Conservation (phyloP, 139 green algal species). For the Coelastrella sp. region DNA sequence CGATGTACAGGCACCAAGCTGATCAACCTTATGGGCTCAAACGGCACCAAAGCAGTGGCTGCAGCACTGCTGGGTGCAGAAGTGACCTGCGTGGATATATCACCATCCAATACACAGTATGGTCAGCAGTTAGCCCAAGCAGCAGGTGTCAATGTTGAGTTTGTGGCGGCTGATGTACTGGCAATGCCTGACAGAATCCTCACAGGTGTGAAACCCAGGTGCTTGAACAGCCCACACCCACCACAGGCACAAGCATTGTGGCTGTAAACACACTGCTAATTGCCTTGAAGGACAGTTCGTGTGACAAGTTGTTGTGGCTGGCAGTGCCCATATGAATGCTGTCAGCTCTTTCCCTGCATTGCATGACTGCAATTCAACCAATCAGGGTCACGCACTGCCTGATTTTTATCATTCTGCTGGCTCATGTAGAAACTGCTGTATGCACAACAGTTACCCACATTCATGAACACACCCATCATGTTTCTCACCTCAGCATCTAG, state of each 20-base stretch:
- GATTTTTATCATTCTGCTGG: too few relatives aligned
- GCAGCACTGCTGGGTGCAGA: slow-evolving; percentile 12
- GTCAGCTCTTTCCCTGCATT: too few relatives aligned
- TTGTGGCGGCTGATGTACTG: slow-evolving; percentile 38
- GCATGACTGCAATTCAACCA: too few relatives aligned
- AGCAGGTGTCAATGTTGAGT: slow-evolving; percentile 14
- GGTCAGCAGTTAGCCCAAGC: slow-evolving; percentile 7
- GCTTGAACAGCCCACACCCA: not conserved
- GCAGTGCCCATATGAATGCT: too few relatives aligned
- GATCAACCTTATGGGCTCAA: slow-evolving; percentile 42
- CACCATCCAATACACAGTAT: slow-evolving; percentile 23
- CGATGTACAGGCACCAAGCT: not conserved
- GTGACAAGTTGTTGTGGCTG: too few relatives aligned
- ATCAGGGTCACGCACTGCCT: too few relatives aligned
- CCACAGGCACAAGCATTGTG: not conserved
- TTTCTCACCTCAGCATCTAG: not conserved
- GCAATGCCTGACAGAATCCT: not conserved
- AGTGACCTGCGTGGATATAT: slow-evolving; percentile 32
- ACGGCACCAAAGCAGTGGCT: slow-evolving; percentile 42
- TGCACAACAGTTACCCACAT: too few relatives aligned
- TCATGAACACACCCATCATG: too few relatives aligned
- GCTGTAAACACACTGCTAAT: not conserved
- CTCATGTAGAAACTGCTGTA: too few relatives aligned
- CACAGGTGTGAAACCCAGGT: not conserved
- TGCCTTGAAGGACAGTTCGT: too few relatives aligned